Base-by-base conservation (phyloP, 305 asterid species). In the Fraxinus latifolia region DNA sequence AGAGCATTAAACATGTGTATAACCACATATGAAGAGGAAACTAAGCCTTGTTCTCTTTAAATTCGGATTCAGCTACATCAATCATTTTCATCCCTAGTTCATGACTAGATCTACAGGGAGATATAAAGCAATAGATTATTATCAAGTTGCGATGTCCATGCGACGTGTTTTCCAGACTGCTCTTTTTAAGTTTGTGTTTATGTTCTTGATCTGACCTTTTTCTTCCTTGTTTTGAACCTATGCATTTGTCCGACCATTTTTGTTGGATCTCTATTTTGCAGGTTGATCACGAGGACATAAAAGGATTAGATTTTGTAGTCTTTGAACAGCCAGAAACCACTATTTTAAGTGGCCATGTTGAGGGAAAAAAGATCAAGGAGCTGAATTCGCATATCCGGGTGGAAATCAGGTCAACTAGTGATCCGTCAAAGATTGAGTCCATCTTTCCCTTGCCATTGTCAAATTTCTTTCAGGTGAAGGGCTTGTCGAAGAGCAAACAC, bases 401-500 rank as follows among this genome's bases (percentile, higher is more conserved):
- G 82, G 97, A 95, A 85, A 92, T 95, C 50, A 91, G 88, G 80
- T 91, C 95, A 37, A 91, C 85, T 42, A 85, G 82, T 81, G 95
- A 94, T 58, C 94, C 92, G 19, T 90, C 92, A 0, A 93, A 90
- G 89, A 92, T 91, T 33, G 95, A 86, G 83, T 90, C 96, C 21
- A 86, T 85, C 80, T 88, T 94, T 83, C 99, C 98, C 21, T 85
- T 95, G 93, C 97, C 99, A 58, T 77, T 91, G 74, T 93, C 99
- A 32, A 93, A 93, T 89, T 92, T 91, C 89, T 95, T 95, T 86
- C 97, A 91, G 92, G 96, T 92, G 93, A 95, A 91, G 89, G 97
- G 89, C 91, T 89, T 95, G 83, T 97, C 97, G 19, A 93, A 90
- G 88, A 94, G 94, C 79, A 95, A 91, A 86, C 97, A 91, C 85